Evolutionary conservation across 495 filamentous ascomycete genomes (phyloP).

Genomic region (Evansstolkia leycettana): DNA sequence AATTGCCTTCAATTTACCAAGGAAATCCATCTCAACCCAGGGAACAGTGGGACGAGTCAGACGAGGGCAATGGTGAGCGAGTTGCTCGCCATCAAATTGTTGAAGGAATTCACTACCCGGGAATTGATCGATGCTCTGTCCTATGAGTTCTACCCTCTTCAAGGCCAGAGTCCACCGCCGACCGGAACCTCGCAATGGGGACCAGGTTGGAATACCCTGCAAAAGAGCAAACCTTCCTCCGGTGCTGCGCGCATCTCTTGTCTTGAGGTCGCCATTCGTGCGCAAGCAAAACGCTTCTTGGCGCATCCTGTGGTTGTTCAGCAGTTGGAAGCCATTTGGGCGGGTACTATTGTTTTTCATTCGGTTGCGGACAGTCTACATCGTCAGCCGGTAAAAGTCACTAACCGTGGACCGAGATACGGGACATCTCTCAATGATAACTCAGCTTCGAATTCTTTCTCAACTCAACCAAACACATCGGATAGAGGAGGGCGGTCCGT

Average conservation of each 20-base stretch:
- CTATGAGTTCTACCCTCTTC: slow-evolving; percentile 88
- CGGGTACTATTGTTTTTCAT: slow-evolving; percentile 84
- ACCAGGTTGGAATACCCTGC: slow-evolving; percentile 20
- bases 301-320: slow-evolving; percentile 83
- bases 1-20: slow-evolving; percentile 90
- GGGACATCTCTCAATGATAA: slow-evolving; percentile 9
- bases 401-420: slow-evolving; percentile 12
- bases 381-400: slow-evolving; percentile 26
- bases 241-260: slow-evolving; percentile 69
- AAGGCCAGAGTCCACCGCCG: slow-evolving; percentile 48
- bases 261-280: slow-evolving; percentile 81
- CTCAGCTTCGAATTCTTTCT: not conserved
- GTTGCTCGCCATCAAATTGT: slow-evolving; percentile 77
- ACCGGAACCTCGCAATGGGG: slow-evolving; percentile 15
- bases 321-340: slow-evolving; percentile 92
- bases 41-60: slow-evolving; percentile 66
- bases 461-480: slow-evolving; percentile 7
- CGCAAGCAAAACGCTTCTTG: slow-evolving; percentile 78
- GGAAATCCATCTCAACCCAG: slow-evolving; percentile 67
- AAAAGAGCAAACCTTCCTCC: slow-evolving; percentile 23
- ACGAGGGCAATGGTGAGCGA: slow-evolving; percentile 82
- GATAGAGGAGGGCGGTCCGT: slow-evolving; percentile 61
- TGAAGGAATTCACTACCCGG: slow-evolving; percentile 77
- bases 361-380: slow-evolving; percentile 74
- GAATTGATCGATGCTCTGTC: slow-evolving; percentile 86